A percentile compares a stretch with the other conserved stretches of the same genome.
These are phyloP conservation scores for Albizia julibrissin DNA, from an alignment of 306 rosid species.

Conservation along the genomic window DNA sequence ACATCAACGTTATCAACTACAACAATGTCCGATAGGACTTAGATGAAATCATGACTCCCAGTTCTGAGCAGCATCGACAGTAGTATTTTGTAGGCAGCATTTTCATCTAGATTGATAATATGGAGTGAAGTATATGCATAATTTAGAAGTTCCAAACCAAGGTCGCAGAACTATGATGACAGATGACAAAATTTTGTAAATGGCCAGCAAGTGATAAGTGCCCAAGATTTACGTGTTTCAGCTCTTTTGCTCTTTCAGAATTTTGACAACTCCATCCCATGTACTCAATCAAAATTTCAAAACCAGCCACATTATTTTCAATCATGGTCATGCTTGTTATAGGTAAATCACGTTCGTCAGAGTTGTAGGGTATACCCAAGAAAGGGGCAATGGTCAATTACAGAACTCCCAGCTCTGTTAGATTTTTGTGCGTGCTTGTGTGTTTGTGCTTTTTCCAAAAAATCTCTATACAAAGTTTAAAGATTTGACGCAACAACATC, in stretches of 20 bases:
- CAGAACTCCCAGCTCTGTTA: conserved; percentile 21
- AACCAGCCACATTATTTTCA: conserved; percentile 12
- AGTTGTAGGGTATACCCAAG: not conserved
- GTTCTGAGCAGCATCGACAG: not conserved
- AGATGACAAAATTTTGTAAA: not conserved
- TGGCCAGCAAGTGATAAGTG: not conserved
- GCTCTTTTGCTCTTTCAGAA: conserved; percentile 2
- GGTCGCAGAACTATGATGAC: not conserved
- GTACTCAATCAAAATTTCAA: conserved; percentile 4
- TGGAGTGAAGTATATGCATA: not conserved
- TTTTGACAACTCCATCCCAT: conserved; percentile 4
- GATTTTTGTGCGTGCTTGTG: not conserved
- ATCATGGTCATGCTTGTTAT: conserved; percentile 20
- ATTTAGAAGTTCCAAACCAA: conserved; percentile 15
- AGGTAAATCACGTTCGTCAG: conserved; percentile 9
- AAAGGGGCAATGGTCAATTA: conserved; percentile 5
- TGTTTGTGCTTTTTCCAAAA: not conserved
- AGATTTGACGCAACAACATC: not conserved
- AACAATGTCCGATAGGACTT: not conserved
- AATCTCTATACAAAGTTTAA: not conserved
- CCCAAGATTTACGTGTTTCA: conserved; percentile 21
- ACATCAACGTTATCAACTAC: not conserved
- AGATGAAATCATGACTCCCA: not conserved
- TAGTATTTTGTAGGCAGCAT: not conserved
- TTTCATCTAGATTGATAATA: not conserved